Evolutionary conservation across 176 grass and related monocot species (phyloP), one percentile per base, ranked within the genome.

Genomic region (Areca catechu): DNA sequence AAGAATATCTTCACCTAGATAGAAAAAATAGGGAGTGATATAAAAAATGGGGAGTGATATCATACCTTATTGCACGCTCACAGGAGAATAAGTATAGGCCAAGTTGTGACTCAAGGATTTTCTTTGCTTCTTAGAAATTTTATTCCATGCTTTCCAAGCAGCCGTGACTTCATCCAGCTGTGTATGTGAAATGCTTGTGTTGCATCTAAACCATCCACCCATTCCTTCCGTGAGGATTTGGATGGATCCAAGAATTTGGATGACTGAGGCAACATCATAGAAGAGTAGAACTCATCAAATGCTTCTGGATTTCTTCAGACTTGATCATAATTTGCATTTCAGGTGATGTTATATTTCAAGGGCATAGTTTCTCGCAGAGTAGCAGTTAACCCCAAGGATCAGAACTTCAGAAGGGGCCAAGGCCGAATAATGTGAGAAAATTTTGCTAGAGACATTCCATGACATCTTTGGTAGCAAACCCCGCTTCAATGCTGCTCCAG

Each of bases 401-500:
- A 98, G 63, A 25, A 98, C 93, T 73, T 92, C 88, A 15, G 93
- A 89, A 56, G 88, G 88, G 20, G 84, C 93, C 51, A 98, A 71
- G 7, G 88, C 51, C 92, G 66, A 54, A 98, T 78, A 15, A 93
- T 81, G 69, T 75, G 79, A 63, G 81, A 92, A n/a, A 98, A 93
- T 62, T 86, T 98, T 16, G 65, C 77, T 24, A 98, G 79, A 47
- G 93, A 92, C 1, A 98, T 24, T 83, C 73, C 69, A 92, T 74
- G 24, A 83, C 78, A 49, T 98, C 84, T 76, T 98, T 2, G 84
- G 88, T 53, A 98, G 62, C 65, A 92, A 76, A 53, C 81, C 76
- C 17, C 73, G 84, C 72, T 89, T 83, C 53, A 98, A 88, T 54
- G 93, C 81, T 49, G 92, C 81, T 0, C 84, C 70, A 37, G 93